Evolutionary conservation across 805 yeast genomes (phyloP).

Genomic region (Candida arabinofermentans): DNA sequence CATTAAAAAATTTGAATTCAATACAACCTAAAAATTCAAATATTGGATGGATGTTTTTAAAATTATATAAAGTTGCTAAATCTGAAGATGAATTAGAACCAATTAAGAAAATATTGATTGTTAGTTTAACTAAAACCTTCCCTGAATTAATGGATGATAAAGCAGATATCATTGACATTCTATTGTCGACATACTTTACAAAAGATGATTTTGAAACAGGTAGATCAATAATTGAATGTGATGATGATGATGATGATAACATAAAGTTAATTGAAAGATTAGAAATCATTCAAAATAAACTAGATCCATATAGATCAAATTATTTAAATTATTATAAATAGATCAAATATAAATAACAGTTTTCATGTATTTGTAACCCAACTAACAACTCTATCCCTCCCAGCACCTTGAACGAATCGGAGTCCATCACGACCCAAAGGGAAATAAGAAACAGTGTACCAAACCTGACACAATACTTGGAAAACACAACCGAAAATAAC

Average conservation of each 20-base stretch:
- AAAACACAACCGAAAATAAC: conserved; percentile 66
- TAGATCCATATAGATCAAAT: conserved; percentile 19
- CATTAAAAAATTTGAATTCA: conserved; percentile 32
- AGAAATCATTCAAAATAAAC: conserved; percentile 5
- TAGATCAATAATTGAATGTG: conserved; percentile 11
- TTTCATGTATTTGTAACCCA: conserved; percentile 22
- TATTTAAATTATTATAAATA: conserved; percentile 14
- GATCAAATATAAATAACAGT: background rate
- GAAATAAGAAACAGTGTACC: conserved; percentile 84
- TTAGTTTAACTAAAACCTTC: conserved; percentile 21
- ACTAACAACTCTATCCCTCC: conserved; percentile 6
- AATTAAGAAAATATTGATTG: conserved; percentile 22
- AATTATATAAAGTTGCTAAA: conserved; percentile 9
- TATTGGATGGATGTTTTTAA: conserved; percentile 19
- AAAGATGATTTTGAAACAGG: conserved; percentile 15
- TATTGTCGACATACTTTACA: conserved; percentile 16
- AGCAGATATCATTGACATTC: conserved; percentile 8
- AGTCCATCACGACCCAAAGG: conserved; percentile 69
- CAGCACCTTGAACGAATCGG: conserved; percentile 21
- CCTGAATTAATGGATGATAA: conserved; percentile 8
- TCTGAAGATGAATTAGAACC: conserved; percentile 16
- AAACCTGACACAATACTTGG: conserved; percentile 76
- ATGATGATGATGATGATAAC: conserved; percentile 1
- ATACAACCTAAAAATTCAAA: conserved; percentile 15
- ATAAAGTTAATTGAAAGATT: conserved; percentile 7